Conservation (phyloP, 2,329 filamentous ascomycete species). For the Ophiocordyceps camponoti-leonardi region DNA sequence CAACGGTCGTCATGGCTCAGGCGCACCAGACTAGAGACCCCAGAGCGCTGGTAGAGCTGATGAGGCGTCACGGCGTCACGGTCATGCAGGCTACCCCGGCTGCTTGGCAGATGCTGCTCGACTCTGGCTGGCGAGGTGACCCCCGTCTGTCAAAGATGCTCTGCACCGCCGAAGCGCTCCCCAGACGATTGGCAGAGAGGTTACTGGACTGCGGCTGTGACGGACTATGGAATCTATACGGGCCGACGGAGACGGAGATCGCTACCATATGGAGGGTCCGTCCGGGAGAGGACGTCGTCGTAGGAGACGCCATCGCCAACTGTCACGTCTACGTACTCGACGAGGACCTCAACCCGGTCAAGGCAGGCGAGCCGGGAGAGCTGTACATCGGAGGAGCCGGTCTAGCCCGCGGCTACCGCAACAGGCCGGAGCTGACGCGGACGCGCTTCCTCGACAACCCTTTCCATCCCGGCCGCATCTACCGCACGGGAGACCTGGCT, state of each 20-base stretch:
- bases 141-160: constrained; percentile 4
- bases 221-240: constrained; percentile 11
- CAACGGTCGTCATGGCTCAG: constrained; percentile 4
- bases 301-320: constrained; percentile 8
- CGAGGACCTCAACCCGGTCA: constrained; percentile 13
- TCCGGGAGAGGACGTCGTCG: constrained; percentile 4
- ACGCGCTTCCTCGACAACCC: constrained; percentile 3
- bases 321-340: constrained; percentile 23
- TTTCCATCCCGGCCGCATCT: constrained; percentile 4
- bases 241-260: constrained; percentile 11
- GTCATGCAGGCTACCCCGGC: constrained; percentile 6
- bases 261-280: constrained; percentile 8
- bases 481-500: constrained; percentile 8
- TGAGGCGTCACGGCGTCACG: constrained; percentile 4
- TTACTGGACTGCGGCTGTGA: constrained; percentile 3
- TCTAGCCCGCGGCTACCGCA: constrained; percentile 7
- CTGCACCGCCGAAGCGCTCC: constrained; percentile 4
- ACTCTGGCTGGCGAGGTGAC: constrained; percentile 3
- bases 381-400: constrained; percentile 14
- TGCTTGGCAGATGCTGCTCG: constrained; percentile 6
- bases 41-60: constrained; percentile 2
- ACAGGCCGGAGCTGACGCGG: constrained; percentile 3
- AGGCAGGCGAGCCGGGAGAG: constrained; percentile 17
- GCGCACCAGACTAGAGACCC: constrained; percentile 3
- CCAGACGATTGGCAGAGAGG: constrained; percentile 3